These are phyloP conservation scores for Cylindricascospora bacillispora DNA, from an alignment of 1,139 yeast genomes.

Conservation along the genomic window DNA sequence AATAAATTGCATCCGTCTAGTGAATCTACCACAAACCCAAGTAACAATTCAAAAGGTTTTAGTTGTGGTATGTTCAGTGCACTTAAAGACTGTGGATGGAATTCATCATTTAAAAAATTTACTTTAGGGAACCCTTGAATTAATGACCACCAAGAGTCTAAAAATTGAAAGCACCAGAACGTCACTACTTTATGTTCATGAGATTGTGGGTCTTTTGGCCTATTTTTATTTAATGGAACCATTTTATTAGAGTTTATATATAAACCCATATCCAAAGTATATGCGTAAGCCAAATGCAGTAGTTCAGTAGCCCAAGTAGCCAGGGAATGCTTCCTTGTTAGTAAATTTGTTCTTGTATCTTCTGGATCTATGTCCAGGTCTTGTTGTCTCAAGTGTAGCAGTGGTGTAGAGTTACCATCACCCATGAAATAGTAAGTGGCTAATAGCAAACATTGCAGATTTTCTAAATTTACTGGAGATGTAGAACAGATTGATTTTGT, in stretches of 20 bases:
- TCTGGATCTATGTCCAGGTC: not conserved
- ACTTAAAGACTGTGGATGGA: conserved; percentile 16
- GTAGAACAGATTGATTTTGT: conserved; percentile 16
- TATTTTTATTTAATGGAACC: conserved; percentile 5
- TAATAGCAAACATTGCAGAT: conserved; percentile 15
- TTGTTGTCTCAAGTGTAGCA: not conserved
- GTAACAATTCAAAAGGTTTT: conserved; percentile 16
- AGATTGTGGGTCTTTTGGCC: conserved; percentile 1
- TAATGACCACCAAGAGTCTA: conserved; percentile 21
- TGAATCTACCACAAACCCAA: conserved; percentile 11
- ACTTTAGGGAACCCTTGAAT: conserved; percentile 21
- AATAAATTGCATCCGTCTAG: conserved; percentile 20
- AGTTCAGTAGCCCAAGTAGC: conserved; percentile 12
- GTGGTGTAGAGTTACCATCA: conserved; percentile 1
- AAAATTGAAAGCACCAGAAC: conserved; percentile 22
- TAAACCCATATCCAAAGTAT: conserved; percentile 15
- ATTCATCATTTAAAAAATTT: conserved; percentile 20
- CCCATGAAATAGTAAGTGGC: conserved; percentile 22
- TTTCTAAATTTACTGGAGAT: conserved; percentile 8
- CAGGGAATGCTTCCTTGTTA: not conserved
- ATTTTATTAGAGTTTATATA: conserved; percentile 18
- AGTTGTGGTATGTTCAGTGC: conserved; percentile 11
- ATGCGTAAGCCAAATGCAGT: conserved; percentile 11
- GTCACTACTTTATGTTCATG: conserved; percentile 8
- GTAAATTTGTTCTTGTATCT: conserved; percentile 2